phyloP scores from a whole-genome alignment of 331 rosid species.

The Phaseolus coccineus region DNA sequence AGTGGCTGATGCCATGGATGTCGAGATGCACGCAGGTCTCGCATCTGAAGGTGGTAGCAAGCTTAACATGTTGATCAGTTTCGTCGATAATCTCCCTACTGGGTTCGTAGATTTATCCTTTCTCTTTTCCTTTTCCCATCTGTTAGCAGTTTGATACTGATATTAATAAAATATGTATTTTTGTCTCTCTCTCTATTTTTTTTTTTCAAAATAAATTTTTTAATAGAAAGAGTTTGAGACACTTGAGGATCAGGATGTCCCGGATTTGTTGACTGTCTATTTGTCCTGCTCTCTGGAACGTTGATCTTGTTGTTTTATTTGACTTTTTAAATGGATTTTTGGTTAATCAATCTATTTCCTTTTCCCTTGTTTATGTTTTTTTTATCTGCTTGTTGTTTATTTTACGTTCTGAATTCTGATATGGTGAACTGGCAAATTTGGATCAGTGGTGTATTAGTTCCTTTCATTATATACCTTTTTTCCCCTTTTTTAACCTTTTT shows the following conservation, averaged over 20 bases:
- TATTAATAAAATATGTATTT: neutral
- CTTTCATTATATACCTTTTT: neutral
- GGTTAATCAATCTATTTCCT: neutral
- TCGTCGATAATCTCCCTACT: constrained; percentile 96
- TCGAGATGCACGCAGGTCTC: constrained; percentile 99
- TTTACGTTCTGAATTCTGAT: neutral
- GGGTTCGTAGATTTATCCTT: constrained; percentile 59
- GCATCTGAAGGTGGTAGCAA: constrained; percentile 99
- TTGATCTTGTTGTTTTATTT: constrained; percentile 24
- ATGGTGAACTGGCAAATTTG: neutral
- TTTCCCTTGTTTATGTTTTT: neutral
- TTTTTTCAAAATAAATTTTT: neutral
- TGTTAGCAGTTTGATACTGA: neutral
- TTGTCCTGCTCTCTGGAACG: constrained; percentile 2
- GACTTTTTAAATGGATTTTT: constrained; percentile 3
- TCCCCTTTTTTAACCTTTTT: constrained; percentile 13
- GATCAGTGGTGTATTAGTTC: constrained; percentile 12
- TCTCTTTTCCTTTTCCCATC: neutral
- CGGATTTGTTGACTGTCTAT: constrained; percentile 8
- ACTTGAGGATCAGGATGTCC: constrained; percentile 13
- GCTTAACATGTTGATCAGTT: constrained; percentile 96
- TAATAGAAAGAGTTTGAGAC: neutral
- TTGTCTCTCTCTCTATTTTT: neutral
- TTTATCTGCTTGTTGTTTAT: neutral
- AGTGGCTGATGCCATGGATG: constrained; percentile 93